A percentile compares a stretch with the other conserved stretches of the same genome.
Conservation (phyloP, 2,329 filamentous ascomycete species). For the Parastagonospora nodorum region DNA sequence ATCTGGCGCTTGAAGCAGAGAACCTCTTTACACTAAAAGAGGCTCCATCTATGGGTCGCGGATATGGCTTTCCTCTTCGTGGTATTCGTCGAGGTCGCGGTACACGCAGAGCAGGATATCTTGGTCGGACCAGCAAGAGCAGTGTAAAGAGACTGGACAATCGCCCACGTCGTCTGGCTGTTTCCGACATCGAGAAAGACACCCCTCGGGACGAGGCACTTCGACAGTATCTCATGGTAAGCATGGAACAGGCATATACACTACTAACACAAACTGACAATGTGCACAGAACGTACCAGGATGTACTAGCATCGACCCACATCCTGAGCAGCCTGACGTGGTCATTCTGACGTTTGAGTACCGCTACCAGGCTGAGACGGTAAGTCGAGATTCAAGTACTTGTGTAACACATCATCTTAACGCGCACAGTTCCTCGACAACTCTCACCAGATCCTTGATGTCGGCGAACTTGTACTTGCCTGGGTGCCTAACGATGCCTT, state of each 20-base stretch:
- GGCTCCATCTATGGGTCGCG: conserved; percentile 12
- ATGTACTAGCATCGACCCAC: conserved; percentile 43
- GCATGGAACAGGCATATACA: not conserved
- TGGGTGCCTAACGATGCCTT: conserved; percentile 60
- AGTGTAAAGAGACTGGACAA: conserved; percentile 74
- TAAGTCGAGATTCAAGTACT: conserved; percentile 11
- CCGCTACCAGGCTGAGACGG: conserved; percentile 68
- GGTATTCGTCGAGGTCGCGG: conserved; percentile 45
- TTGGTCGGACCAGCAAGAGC: conserved; percentile 47
- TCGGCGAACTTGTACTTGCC: conserved; percentile 67
- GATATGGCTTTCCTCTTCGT: conserved; percentile 30
- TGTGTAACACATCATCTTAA: not conserved
- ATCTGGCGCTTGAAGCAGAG: conserved; percentile 58
- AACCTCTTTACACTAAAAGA: conserved; percentile 68
- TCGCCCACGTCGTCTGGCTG: conserved; percentile 69
- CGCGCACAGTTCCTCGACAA: conserved; percentile 56
- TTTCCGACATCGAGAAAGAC: conserved; percentile 69
- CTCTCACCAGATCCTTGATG: conserved; percentile 63
- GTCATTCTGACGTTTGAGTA: conserved; percentile 52
- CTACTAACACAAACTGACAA: not conserved
- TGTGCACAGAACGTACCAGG: conserved; percentile 42
- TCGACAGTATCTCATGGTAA: conserved; percentile 68
- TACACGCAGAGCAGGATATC: conserved; percentile 27
- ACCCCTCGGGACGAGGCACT: conserved; percentile 68
- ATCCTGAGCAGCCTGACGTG: conserved; percentile 45